phyloP scores from a whole-genome alignment of 2,329 filamentous ascomycete genomes.

The Colletotrichum sp. region DNA sequence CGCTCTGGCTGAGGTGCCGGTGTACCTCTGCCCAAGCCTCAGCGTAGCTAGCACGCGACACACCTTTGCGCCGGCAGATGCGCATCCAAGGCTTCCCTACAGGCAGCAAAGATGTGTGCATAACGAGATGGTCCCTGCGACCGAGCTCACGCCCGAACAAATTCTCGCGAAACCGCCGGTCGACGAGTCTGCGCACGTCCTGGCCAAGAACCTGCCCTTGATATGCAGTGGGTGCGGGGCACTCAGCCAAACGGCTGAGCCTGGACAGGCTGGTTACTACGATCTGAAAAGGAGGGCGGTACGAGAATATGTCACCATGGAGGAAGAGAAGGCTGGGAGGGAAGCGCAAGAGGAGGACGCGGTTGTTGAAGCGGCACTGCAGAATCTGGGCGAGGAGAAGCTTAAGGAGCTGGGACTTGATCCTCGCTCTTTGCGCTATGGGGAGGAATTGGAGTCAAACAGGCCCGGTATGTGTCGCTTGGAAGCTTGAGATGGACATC shows the following conservation, averaged over 20 bases:
- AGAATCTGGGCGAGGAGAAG: conserved; percentile 43
- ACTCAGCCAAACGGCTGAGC: conserved; percentile 60
- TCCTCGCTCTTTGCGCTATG: conserved; percentile 39
- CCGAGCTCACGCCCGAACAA: neutral
- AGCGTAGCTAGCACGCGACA: neutral
- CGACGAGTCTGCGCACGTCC: neutral
- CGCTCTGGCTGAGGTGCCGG: conserved; percentile 42
- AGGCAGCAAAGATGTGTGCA: conserved; percentile 32
- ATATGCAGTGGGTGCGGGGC: conserved; percentile 71
- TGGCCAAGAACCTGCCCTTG: conserved; percentile 47
- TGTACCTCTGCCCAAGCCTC: conserved; percentile 50
- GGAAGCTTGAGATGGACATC: neutral
- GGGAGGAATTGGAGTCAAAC: conserved; percentile 27
- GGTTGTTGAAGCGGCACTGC: conserved; percentile 52
- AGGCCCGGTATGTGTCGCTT: neutral
- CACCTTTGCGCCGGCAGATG: conserved; percentile 23
- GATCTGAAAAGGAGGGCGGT: conserved; percentile 56
- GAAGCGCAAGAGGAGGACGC: conserved; percentile 42
- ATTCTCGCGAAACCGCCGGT: neutral
- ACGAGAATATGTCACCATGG: conserved; percentile 49
- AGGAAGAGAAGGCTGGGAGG: conserved; percentile 23
- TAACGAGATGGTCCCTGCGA: neutral
- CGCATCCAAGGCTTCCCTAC: conserved; percentile 10
- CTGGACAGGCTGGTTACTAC: conserved; percentile 62
- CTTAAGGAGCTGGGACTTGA: conserved; percentile 53